These are phyloP conservation scores for Pichia membranifaciens DNA, from an alignment of 805 yeast genomes.

Conservation along the genomic window DNA sequence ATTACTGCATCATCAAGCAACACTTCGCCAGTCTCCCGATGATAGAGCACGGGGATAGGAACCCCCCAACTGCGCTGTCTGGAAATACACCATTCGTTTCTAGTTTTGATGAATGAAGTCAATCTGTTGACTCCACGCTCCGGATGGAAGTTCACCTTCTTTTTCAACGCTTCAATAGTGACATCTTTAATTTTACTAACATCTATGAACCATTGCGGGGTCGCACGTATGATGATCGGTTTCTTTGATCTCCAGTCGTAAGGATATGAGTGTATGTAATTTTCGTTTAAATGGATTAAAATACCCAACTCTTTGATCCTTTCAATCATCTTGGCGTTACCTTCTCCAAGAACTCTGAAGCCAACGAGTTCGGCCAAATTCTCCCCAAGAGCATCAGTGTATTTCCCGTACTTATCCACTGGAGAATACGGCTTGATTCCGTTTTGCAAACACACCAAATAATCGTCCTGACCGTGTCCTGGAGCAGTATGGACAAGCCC, in stretches of 20 bases:
- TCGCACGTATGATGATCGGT: constrained; percentile 90
- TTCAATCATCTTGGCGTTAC: constrained; percentile 42
- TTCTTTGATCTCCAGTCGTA: constrained; percentile 96
- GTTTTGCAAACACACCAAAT: constrained; percentile 55
- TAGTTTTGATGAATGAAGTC: constrained; percentile 60
- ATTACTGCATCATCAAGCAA: constrained; percentile 53
- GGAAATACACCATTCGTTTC: constrained; percentile 97
- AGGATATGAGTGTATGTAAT: constrained; percentile 80
- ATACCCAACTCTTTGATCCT: constrained; percentile 38
- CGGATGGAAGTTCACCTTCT: constrained; percentile 67
- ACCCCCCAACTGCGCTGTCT: constrained; percentile 98
- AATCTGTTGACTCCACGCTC: constrained; percentile 66
- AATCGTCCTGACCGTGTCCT: constrained; percentile 96
- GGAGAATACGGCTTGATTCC: constrained; percentile 63
- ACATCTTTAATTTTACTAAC: constrained; percentile 62
- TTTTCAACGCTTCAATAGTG: constrained; percentile 52
- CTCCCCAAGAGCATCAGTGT: constrained; percentile 44
- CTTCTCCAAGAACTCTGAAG: constrained; percentile 55
- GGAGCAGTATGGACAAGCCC: constrained; percentile 98
- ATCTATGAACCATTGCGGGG: constrained; percentile 96
- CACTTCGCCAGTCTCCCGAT: constrained; percentile 55
- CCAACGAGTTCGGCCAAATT: constrained; percentile 44
- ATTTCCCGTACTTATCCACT: constrained; percentile 71
- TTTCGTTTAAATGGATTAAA: constrained; percentile 42
- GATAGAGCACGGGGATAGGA: constrained; percentile 84